Conservation (phyloP, 1,284 basidiomycete genomes). For the Malassezia pachydermatis region DNA sequence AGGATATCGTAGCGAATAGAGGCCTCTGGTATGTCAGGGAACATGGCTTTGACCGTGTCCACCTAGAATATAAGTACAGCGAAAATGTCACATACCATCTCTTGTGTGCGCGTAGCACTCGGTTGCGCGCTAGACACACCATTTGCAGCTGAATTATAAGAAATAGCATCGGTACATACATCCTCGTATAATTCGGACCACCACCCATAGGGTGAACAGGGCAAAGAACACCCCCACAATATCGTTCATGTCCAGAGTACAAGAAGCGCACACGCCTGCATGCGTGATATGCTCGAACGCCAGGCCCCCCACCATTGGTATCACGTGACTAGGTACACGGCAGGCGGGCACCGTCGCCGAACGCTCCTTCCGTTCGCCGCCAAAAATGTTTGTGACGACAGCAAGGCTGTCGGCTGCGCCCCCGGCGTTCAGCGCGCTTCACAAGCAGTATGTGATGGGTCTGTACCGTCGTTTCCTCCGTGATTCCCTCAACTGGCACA, state of each 20-base stretch:
- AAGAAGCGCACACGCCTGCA: too few species aligned
- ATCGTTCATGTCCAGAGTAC: constrained; percentile 31
- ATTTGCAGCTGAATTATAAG: constrained; percentile 1
- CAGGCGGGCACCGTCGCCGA: not conserved
- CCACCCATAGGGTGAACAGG: constrained; percentile 34
- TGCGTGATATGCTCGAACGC: too few species aligned
- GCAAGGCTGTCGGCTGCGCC: constrained; percentile 14
- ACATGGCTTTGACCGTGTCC: constrained; percentile 34
- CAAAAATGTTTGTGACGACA: constrained; percentile 17
- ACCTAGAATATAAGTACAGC: constrained; percentile 14
- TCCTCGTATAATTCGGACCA: constrained; percentile 35
- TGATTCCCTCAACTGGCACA: constrained; percentile 78
- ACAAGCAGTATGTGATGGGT: constrained; percentile 77
- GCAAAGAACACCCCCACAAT: constrained; percentile 38
- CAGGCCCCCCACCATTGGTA: not conserved
- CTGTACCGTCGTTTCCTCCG: constrained; percentile 76
- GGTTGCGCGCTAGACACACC: not conserved
- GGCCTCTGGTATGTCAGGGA: constrained; percentile 36
- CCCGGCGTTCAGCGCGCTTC: constrained; percentile 59
- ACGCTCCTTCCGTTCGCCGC: not conserved
- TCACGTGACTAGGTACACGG: constrained; percentile 11
- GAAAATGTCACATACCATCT: constrained; percentile 20
- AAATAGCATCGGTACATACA: constrained; percentile 16
- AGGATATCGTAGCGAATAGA: constrained; percentile 39
- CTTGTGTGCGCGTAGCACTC: constrained; percentile 19